Base-by-base conservation (phyloP, 257 asterid species). In the Lavandula angustifolia region DNA sequence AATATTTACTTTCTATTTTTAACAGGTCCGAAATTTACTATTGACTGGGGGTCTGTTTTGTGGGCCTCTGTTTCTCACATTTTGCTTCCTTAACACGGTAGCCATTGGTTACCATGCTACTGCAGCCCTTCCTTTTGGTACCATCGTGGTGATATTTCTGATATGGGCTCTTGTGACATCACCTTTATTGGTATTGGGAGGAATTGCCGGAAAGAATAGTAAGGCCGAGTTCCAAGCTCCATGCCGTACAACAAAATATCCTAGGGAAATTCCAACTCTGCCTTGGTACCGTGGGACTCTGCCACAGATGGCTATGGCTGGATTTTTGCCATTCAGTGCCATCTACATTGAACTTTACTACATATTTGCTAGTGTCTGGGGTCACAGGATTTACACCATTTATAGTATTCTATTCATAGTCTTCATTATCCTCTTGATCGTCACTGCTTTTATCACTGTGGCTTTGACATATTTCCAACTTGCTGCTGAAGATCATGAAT, bases 231-330 rank as follows among this genome's bases (percentile, higher is more conserved):
- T 89, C 73, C 95, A 89, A 80, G 96, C 96, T 67, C 96, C 96
- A 7, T 68, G 74, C 40, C 95, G 94, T 12, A 89, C 96, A 6
- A 89, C 96, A 41, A 89, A 89, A 70, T 89, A 89, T 57, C 95
- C 96, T 0, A 73, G 96, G 66, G 96, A 87, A 69, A 85, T 89
- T 54, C 96, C 96, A 56, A 78, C 86, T 27, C 66, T 81, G 33
- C 96, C 91, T 59, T 89, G 96, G 96, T 89, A 89, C 59, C 89
- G 96, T 57, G 87, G 81, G 57, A 68, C 94, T 18, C 67, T 89
- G 6, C 96, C 96, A 2, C 96, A 89, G 79, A 89, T 89, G 96
- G 91, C 96, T 31, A 89, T 89, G 96, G 95, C 96, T 42, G 96
- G 96, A 33, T 89, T 89, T 70, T 79, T 89, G 79, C 96, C 96